Evolutionary conservation across 495 filamentous ascomycete species (phyloP).

Genomic region (Lepidopterella palustris): DNA sequence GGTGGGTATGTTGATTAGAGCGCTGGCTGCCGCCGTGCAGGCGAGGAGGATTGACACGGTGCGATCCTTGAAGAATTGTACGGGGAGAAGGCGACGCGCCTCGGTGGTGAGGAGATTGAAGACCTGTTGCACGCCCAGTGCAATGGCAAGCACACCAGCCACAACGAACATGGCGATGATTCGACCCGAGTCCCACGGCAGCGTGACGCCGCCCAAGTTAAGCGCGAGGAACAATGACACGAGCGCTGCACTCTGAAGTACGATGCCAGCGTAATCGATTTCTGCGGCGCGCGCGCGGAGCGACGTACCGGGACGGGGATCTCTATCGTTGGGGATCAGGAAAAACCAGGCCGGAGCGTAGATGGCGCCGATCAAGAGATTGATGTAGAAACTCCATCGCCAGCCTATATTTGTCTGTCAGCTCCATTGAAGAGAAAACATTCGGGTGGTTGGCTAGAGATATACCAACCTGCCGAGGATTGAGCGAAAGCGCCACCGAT

Average conservation of each 20-base stretch:
- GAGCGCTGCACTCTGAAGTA: slow-evolving; percentile 1
- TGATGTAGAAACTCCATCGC: slow-evolving; percentile 30
- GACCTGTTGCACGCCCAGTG: slow-evolving; percentile 47
- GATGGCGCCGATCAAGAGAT: slow-evolving; percentile 6
- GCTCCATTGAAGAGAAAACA: too few relatives aligned
- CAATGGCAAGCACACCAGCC: slow-evolving; percentile 46
- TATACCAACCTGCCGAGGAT: too few relatives aligned
- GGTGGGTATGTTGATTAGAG: slow-evolving; percentile 38
- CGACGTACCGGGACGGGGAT: not conserved
- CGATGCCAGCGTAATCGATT: slow-evolving; percentile 7
- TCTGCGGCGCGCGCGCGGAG: not conserved
- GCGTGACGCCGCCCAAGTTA: slow-evolving; percentile 49
- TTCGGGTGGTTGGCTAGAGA: too few relatives aligned
- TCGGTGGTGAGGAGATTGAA: slow-evolving; percentile 46
- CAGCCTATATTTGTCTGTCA: slow-evolving; percentile 12
- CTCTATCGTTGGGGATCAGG: slow-evolving; percentile 1
- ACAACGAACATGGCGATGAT: slow-evolving; percentile 52
- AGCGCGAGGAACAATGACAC: slow-evolving; percentile 2
- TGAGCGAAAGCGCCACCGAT: slow-evolving; percentile 25
- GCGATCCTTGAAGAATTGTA: slow-evolving; percentile 43
- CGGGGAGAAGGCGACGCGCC: slow-evolving; percentile 47
- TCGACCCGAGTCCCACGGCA: slow-evolving; percentile 45
- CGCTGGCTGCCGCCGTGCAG: slow-evolving; percentile 34
- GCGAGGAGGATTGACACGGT: slow-evolving; percentile 44
- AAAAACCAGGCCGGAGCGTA: not conserved